phyloP scores from a whole-genome alignment of 176 grass and related monocot species.

The Cenchrus fungigraminus region DNA sequence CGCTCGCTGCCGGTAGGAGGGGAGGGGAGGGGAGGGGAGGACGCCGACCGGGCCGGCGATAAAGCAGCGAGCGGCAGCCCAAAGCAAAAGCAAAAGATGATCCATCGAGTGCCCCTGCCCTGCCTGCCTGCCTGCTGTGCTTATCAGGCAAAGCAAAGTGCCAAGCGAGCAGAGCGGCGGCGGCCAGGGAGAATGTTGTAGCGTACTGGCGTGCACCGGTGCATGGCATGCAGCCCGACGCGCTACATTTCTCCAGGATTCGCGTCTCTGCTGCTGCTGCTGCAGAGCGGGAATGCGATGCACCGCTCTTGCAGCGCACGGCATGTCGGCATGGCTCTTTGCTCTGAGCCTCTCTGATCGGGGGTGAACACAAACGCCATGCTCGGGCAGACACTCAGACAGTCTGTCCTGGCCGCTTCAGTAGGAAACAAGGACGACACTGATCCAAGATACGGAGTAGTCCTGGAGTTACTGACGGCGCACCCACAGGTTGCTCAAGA shows the following conservation, averaged over 20 bases:
- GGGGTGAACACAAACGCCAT: neutral
- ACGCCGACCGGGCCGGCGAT: neutral
- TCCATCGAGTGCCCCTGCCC: constrained; percentile 10
- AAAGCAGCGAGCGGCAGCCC: neutral
- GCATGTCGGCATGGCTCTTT: neutral
- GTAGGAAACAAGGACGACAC: neutral
- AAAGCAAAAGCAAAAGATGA: constrained; percentile 28
- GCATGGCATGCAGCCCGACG: neutral
- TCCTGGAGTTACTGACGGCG: too few species aligned
- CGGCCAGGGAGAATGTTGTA: neutral
- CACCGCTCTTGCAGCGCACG: neutral
- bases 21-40: neutral
- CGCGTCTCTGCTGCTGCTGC: neutral
- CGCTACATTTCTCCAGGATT: neutral
- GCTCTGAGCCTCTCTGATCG: neutral
- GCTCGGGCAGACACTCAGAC: neutral
- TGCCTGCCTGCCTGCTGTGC: neutral
- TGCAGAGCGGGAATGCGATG: neutral
- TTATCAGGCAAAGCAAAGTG: neutral
- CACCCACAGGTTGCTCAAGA: too few species aligned
- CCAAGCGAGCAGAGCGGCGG: neutral
- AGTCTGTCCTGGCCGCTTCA: neutral
- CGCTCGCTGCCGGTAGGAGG: neutral
- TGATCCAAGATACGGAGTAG: too few species aligned
- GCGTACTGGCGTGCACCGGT: constrained; percentile 11